Conservation (phyloP, 306 rosid species). For the Quercus aquifolioides region DNA sequence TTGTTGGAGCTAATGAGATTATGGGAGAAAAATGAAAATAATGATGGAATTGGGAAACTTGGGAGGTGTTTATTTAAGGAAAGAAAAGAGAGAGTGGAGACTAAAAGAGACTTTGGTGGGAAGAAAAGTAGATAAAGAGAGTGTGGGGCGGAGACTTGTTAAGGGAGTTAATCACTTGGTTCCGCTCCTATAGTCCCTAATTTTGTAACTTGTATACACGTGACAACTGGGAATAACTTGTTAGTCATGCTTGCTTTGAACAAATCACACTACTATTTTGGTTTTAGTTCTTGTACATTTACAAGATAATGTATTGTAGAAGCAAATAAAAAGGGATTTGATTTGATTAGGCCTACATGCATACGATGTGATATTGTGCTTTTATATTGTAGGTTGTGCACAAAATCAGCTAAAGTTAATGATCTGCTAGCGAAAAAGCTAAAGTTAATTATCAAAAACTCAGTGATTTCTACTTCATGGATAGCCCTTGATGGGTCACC, state of each 20-base stretch:
- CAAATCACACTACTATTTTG: background rate
- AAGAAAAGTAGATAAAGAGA: slow-evolving; percentile 16
- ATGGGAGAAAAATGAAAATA: background rate
- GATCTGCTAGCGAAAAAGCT: too few relatives aligned
- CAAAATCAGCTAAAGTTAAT: too few relatives aligned
- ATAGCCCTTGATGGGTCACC: too few relatives aligned
- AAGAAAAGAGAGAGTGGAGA: background rate
- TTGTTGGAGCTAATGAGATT: background rate
- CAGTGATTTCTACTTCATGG: too few relatives aligned
- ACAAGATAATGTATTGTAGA: background rate
- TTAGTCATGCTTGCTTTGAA: background rate
- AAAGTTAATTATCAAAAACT: too few relatives aligned
- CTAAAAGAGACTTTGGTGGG: slow-evolving; percentile 26
- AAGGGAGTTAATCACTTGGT: slow-evolving; percentile 23
- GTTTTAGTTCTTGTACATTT: background rate
- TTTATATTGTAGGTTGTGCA: background rate
- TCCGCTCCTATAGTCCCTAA: slow-evolving; percentile 13
- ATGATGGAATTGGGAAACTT: background rate
- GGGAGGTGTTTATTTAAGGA: background rate
- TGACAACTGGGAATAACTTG: slow-evolving; percentile 1
- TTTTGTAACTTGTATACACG: background rate
- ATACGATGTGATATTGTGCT: background rate
- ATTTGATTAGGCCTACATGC: background rate
- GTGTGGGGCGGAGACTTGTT: slow-evolving; percentile 33
- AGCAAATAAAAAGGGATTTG: background rate